These are phyloP conservation scores for Russula vinacea DNA, from an alignment of 768 basidiomycete species.

Conservation along the genomic window DNA sequence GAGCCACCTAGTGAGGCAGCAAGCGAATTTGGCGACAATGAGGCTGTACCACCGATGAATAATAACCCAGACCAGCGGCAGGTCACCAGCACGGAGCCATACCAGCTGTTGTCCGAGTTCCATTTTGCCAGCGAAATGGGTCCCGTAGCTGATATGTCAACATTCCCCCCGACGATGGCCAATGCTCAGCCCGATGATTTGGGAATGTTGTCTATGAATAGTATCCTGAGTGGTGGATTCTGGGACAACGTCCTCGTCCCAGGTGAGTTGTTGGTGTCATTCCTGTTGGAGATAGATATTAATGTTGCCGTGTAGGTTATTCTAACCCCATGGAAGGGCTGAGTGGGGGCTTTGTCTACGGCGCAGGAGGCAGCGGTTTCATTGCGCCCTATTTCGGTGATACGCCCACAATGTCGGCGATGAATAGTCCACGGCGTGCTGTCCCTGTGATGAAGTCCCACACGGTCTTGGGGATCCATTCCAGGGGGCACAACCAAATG, in stretches of 20 bases:
- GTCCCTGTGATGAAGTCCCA: conserved; percentile 30
- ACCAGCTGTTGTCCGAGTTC: conserved; percentile 50
- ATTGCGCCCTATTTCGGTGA: conserved; percentile 69
- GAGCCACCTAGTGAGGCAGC: conserved; percentile 30
- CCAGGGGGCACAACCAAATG: conserved; percentile 9
- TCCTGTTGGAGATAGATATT: conserved; percentile 17
- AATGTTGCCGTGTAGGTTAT: conserved; percentile 51
- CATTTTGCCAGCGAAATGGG: conserved; percentile 83
- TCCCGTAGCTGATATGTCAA: conserved; percentile 74
- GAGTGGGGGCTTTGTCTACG: conserved; percentile 82
- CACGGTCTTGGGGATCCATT: conserved; percentile 32
- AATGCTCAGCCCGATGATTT: conserved; percentile 43
- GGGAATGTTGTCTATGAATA: conserved; percentile 73
- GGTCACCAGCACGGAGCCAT: conserved; percentile 12
- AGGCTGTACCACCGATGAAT: conserved; percentile 11
- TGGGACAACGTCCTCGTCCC: conserved; percentile 89
- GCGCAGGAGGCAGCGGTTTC: conserved; percentile 76
- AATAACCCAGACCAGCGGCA: conserved; percentile 21
- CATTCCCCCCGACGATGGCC: conserved; percentile 87
- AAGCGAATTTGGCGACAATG: conserved; percentile 21
- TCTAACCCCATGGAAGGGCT: conserved; percentile 77
- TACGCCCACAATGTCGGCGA: conserved; percentile 59
- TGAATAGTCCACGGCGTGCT: conserved; percentile 41
- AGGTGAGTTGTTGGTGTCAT: conserved; percentile 46
- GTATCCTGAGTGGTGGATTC: conserved; percentile 72